These are phyloP conservation scores for Trebouxiophyceae sp. DNA, from an alignment of 163 green algal genomes.

Conservation along the genomic window DNA sequence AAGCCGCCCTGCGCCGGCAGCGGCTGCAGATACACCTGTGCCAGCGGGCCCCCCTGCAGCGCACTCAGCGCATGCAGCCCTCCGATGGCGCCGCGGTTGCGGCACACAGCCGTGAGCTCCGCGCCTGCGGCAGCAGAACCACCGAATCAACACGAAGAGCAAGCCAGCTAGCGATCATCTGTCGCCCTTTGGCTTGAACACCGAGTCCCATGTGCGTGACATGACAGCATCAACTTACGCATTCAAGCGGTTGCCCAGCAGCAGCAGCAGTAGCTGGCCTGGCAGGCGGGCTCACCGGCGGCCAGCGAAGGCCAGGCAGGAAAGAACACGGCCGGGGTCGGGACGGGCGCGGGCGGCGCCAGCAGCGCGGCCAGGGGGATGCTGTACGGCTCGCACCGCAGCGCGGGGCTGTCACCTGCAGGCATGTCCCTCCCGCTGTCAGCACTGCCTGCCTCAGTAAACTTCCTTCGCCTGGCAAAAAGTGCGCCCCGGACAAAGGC, in stretches of 20 bases:
- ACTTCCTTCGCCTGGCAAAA: too few species aligned
- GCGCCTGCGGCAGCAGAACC: neutral
- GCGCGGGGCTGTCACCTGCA: neutral
- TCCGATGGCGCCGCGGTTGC: neutral
- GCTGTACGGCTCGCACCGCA: neutral
- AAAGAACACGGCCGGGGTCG: neutral
- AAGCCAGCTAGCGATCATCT: too few species aligned
- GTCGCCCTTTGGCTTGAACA: too few species aligned
- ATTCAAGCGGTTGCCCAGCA: too few species aligned
- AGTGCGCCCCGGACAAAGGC: too few species aligned
- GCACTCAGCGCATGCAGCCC: slow-evolving; percentile 4
- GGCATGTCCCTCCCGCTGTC: too few species aligned
- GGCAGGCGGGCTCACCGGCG: neutral
- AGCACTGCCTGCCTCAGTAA: too few species aligned
- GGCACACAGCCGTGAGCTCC: neutral
- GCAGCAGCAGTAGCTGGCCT: too few species aligned
- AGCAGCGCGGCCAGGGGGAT: neutral
- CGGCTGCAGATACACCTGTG: neutral
- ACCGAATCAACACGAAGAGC: too few species aligned
- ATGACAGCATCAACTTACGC: too few species aligned
- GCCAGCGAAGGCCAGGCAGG: slow-evolving; percentile 2
- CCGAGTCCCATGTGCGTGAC: too few species aligned
- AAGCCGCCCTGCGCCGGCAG: slow-evolving; percentile 11
- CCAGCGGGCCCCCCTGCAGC: slow-evolving; percentile 4
- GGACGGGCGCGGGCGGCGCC: neutral